A percentile compares a stretch with the other conserved stretches of the same genome.
phyloP scores from a whole-genome alignment of 2,329 filamentous ascomycete species.

The Arthroderma sp. region DNA sequence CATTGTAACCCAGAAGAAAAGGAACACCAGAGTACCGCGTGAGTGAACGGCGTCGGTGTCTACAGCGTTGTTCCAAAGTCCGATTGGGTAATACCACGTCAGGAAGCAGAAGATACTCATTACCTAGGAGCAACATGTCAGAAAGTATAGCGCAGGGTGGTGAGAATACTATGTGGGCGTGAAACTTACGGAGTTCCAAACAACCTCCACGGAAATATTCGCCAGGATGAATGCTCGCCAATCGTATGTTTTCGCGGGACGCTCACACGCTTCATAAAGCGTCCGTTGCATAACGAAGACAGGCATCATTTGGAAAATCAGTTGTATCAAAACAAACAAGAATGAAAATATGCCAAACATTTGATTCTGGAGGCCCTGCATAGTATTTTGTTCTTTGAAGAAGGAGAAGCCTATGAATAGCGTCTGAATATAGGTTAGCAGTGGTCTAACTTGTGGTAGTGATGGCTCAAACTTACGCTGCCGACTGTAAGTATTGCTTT shows the following conservation, averaged over 20 bases:
- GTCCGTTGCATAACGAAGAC: conserved; percentile 44
- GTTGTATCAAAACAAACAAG: conserved; percentile 58
- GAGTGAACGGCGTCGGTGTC: conserved; percentile 28
- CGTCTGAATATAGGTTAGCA: conserved; percentile 49
- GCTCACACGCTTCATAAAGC: conserved; percentile 46
- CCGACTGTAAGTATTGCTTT: conserved; percentile 22
- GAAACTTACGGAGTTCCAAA: conserved; percentile 38
- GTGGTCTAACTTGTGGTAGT: no score
- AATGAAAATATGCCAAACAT: conserved; percentile 83
- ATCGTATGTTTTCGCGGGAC: conserved; percentile 55
- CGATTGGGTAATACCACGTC: conserved; percentile 55
- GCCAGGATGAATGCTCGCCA: conserved; percentile 57
- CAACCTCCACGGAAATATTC: conserved; percentile 59
- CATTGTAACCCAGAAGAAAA: conserved; percentile 52
- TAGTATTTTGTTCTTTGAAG: conserved; percentile 57
- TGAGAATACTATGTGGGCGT: neutral
- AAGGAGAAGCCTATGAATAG: conserved; percentile 79
- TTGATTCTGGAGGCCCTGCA: conserved; percentile 76
- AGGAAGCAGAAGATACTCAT: conserved; percentile 50
- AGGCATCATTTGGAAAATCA: conserved; percentile 42
- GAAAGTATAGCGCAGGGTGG: neutral
- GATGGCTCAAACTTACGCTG: no score
- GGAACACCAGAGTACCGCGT: conserved; percentile 50
- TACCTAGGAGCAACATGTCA: conserved; percentile 18
- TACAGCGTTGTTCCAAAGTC: conserved; percentile 30